These are phyloP conservation scores for Arthonia radiata DNA, from an alignment of 495 filamentous ascomycete genomes.

Conservation along the genomic window DNA sequence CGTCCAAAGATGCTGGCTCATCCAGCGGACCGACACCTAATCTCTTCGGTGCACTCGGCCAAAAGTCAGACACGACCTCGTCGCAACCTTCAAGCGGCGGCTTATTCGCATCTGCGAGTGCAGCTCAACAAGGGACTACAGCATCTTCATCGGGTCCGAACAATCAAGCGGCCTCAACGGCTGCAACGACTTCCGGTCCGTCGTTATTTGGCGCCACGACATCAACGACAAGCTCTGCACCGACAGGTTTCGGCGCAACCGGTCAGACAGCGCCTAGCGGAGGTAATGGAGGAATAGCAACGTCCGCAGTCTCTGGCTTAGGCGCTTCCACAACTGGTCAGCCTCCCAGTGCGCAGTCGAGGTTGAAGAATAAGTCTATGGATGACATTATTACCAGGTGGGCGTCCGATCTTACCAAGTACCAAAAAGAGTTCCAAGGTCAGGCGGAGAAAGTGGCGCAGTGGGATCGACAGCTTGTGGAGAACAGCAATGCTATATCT, in stretches of 20 bases:
- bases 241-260: constrained; percentile 2
- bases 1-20: constrained; percentile 1
- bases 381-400: constrained; percentile 97
- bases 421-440: constrained; percentile 80
- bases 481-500: constrained; percentile 77
- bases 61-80: background rate
- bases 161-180: too few species aligned
- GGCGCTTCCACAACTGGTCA: constrained; percentile 56
- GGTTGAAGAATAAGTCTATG: constrained; percentile 95
- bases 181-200: constrained; percentile 6
- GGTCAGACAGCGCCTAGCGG: constrained; percentile 9
- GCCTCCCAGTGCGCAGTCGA: constrained; percentile 49
- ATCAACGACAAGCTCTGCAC: constrained; percentile 8
- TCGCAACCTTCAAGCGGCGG: background rate
- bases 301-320: constrained; percentile 12
- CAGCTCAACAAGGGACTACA: too few species aligned
- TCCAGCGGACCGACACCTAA: constrained; percentile 3
- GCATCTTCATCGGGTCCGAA: too few species aligned
- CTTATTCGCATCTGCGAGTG: background rate
- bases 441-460: constrained; percentile 66
- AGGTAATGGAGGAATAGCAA: constrained; percentile 8
- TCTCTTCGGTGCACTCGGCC: constrained; percentile 7
- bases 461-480: constrained; percentile 81
- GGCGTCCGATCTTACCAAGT: constrained; percentile 83
- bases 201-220: constrained; percentile 12